Base-by-base conservation (phyloP, 257 asterid species). In the Ilex aquifolium region DNA sequence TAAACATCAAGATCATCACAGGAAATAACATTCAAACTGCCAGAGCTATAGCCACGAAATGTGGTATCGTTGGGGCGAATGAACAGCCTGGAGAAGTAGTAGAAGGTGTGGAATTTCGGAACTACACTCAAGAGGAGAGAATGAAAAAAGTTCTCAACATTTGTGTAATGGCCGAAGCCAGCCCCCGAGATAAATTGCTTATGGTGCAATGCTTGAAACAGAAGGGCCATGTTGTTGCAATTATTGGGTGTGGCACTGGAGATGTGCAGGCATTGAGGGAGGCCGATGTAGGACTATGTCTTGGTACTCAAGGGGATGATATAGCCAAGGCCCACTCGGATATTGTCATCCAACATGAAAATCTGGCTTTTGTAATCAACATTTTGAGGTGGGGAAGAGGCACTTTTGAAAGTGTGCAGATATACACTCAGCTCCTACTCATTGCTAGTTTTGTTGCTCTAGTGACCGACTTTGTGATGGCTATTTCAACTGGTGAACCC, bases 301-400 rank as follows among this genome's bases (percentile, higher is more conserved):
- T 85, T 81, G 95, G 94, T 15, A 81, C 72, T 15, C 81, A 85
- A 57, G 95, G 88, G 29, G 79, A 88, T 0, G 89, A 82, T 16
- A 74, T 79, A 11, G 92, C 85, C 0, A 87, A 85, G 65, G 91
- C 75, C 73, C 80, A 79, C 77, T 85, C 95, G 0, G 95, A 87
- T 44, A 79, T 87, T 2, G 81, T 85, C 53, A 87, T 87, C 63
- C 6, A 74, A 14, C 91, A 87, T 51, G 88, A 90, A 48, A 82
- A 75, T 42, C 85, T 87, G 55, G 61, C 79, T 7, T 79, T 90
- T 0, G 79, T 87, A 0, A 83, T 83, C 0, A 77, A 70, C 5
- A 88, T 82, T 17, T n/a, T 90, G 31, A 70, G 77, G 1, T 90
- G 97, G 96, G 95, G 97, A 0, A 56, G 97, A 55, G 72, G 83